These are phyloP conservation scores for Colletotrichum cordylinicola DNA, from an alignment of 2,329 filamentous ascomycete genomes.

Conservation along the genomic window DNA sequence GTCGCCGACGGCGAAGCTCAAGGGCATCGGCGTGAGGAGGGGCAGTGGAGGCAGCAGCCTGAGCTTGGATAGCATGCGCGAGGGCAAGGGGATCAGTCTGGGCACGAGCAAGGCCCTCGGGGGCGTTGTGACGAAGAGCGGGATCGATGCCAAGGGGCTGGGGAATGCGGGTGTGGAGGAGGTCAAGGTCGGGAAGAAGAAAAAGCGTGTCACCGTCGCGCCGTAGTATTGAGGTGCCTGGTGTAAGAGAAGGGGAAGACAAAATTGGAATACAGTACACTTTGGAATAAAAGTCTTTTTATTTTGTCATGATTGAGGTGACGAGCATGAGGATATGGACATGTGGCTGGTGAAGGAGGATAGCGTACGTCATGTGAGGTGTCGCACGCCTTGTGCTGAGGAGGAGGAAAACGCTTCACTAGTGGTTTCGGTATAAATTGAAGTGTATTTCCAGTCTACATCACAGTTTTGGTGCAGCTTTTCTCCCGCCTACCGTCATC, in stretches of 20 bases:
- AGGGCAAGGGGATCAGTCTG: constrained; percentile 45
- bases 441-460: not conserved
- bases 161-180: constrained; percentile 18
- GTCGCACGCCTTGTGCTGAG: not conserved
- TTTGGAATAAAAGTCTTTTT: not conserved
- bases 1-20: constrained; percentile 31
- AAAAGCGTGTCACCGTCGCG: constrained; percentile 18
- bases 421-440: not conserved
- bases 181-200: constrained; percentile 16
- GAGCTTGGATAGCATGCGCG: constrained; percentile 44
- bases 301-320: not conserved
- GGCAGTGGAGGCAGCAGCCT: constrained; percentile 39
- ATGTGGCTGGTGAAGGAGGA: too few species aligned
- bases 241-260: not conserved
- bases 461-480: not conserved
- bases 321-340: not conserved
- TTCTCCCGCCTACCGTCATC: not conserved
- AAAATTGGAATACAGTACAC: not conserved
- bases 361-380: too few species aligned
- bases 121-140: constrained; percentile 39
- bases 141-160: constrained; percentile 23
- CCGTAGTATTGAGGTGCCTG: not conserved
- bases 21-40: constrained; percentile 32
- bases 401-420: not conserved
- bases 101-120: constrained; percentile 40